Evolutionary conservation across 2,329 filamentous ascomycete genomes (phyloP).

Genomic region (Phyllosticta citribraziliensis): DNA sequence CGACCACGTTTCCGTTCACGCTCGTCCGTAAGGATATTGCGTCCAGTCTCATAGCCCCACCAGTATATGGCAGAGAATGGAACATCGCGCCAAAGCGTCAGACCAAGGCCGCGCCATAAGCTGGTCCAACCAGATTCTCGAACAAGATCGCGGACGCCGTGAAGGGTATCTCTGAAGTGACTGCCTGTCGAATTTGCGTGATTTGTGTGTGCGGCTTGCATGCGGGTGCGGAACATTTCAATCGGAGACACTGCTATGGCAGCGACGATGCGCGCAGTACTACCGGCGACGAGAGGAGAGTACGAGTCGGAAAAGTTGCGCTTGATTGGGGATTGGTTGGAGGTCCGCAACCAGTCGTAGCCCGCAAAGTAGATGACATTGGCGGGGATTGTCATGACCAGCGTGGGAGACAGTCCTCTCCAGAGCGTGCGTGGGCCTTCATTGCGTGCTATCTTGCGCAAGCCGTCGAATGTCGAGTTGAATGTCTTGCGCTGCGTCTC

Average conservation of each 20-base stretch:
- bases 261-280: conserved; percentile 66
- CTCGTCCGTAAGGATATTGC: conserved; percentile 59
- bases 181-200: conserved; percentile 31
- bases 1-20: conserved; percentile 37
- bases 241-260: conserved; percentile 80
- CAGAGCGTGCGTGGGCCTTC: conserved; percentile 81
- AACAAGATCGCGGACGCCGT: conserved; percentile 71
- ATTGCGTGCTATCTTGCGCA: conserved; percentile 89
- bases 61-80: conserved; percentile 97
- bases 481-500: conserved; percentile 75
- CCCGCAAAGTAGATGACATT: conserved; percentile 99
- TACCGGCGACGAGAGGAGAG: conserved; percentile 71
- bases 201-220: conserved; percentile 61
- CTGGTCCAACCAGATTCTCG: conserved; percentile 64
- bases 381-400: conserved; percentile 86
- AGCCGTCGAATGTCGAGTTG: conserved; percentile 81
- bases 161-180: conserved; percentile 70
- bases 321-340: conserved; percentile 61
- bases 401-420: conserved; percentile 86
- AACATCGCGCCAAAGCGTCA: conserved; percentile 94
- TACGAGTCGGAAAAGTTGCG: conserved; percentile 50
- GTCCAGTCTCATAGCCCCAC: conserved; percentile 89
- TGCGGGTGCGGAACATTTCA: conserved; percentile 85
- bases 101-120: conserved; percentile 78
- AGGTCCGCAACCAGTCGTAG: conserved; percentile 85